Base-by-base conservation (phyloP, 2,329 filamentous ascomycete genomes). In the Aureobasidium subglaciale region DNA sequence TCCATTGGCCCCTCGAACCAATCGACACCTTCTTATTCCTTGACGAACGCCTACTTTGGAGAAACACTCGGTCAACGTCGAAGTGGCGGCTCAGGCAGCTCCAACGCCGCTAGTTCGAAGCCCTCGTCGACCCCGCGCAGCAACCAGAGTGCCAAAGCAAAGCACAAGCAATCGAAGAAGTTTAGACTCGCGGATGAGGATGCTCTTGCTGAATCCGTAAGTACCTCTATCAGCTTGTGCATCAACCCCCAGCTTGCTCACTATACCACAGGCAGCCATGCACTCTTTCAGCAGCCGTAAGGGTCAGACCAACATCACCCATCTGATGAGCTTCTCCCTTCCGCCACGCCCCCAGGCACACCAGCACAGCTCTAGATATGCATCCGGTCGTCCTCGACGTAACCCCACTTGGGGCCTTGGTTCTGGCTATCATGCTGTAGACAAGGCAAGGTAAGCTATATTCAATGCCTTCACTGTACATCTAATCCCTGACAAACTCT, bases 251-350 rank as follows among this genome's bases (percentile, higher is more conserved):
- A 63, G 22, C 52, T 29, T 30, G 59, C 34, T 54, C 32, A 56
- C 38, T 22, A 41, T 38, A 22, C 32, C 32, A 62, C 64, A 80
- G 81, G 77, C 77, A 72, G 79, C 77, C 72, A 86, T 84, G 80
- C 79, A 74, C 68, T 80, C 81, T 53, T 77, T 80, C 59, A 84
- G 75, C 63, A 84, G 83, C 64, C 86, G 93, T 58, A 89, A 93
- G 65, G 93, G 93, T 54, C 92, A 96, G 72, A 96, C 90, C 54
- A 95, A 89, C 65, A 99, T 99, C 68, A 97, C 93, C 37, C 93
- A 99, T 71, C 75, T 99, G 56, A 88, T 99, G 79, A 92, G 92
- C 75, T 95, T 96, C 71, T 84, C 87, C 41, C 77, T 90, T 18
- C 88, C 91, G 20, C 84, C 87, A 38, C 83, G 88, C 45, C 86